Conservation (phyloP, 345 rosid genomes). For the Clarkia xantiana region DNA sequence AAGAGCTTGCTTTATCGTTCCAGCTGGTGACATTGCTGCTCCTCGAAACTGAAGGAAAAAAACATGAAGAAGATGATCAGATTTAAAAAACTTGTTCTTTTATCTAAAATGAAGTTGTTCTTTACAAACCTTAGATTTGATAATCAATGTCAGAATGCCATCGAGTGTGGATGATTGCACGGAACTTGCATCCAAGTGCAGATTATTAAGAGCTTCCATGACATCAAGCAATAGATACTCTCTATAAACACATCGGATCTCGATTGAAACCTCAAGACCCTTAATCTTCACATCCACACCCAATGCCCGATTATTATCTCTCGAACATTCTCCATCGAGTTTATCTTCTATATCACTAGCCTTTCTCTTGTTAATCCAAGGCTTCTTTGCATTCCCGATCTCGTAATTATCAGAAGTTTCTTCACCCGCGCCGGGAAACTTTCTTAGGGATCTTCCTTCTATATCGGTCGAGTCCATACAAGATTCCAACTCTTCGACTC, state of each 20-base stretch:
- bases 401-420: conserved; percentile 57
- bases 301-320: conserved; percentile 15
- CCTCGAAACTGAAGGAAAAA: conserved; percentile 48
- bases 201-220: conserved; percentile 62
- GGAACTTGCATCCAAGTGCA: conserved; percentile 56
- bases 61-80: not conserved
- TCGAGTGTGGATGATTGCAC: conserved; percentile 53
- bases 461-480: conserved; percentile 44
- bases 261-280: conserved; percentile 43
- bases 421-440: conserved; percentile 30
- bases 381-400: conserved; percentile 16
- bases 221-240: conserved; percentile 57
- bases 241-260: conserved; percentile 54
- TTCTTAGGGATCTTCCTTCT: conserved; percentile 30
- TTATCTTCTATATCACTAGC: conserved; percentile 32
- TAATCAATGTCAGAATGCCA: conserved; percentile 38
- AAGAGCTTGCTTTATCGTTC: conserved; percentile 54
- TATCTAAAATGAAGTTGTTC: too few species aligned
- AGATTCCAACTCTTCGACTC: conserved; percentile 69
- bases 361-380: conserved; percentile 51
- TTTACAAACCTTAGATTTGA: conserved; percentile 54
- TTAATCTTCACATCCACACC: conserved; percentile 32
- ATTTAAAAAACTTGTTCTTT: too few species aligned
- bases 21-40: conserved; percentile 41
- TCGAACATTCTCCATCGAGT: conserved; percentile 9